Conservation (phyloP, 2,329 filamentous ascomycete genomes). For the Aspergillus sergii region DNA sequence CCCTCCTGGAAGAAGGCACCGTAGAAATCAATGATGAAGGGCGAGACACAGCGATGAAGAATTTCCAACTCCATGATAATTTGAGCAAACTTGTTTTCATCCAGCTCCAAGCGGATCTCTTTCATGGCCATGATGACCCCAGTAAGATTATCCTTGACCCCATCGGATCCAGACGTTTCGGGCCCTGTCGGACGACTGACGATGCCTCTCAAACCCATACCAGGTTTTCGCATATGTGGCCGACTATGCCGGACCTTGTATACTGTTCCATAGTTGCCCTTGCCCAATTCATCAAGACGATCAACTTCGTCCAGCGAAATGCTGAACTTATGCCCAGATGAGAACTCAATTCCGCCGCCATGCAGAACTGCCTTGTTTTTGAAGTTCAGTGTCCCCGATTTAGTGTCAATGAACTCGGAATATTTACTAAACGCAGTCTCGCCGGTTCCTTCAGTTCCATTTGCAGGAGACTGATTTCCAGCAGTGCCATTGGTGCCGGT, state of each 20-base stretch:
- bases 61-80: conserved; percentile 98
- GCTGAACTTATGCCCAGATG: conserved; percentile 82
- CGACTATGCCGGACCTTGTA: conserved; percentile 92
- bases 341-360: conserved; percentile 87
- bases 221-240: conserved; percentile 62
- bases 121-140: conserved; percentile 98
- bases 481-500: conserved; percentile 51
- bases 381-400: conserved; percentile 89
- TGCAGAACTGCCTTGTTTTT: conserved; percentile 90
- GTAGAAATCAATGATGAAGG: conserved; percentile 98
- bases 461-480: conserved; percentile 36
- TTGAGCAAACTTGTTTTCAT: conserved; percentile 93
- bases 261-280: conserved; percentile 97
- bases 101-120: conserved; percentile 91
- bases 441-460: conserved; percentile 38
- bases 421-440: conserved; percentile 66
- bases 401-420: conserved; percentile 83
- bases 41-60: conserved; percentile 89
- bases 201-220: conserved; percentile 63
- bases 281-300: conserved; percentile 88
- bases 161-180: conserved; percentile 20
- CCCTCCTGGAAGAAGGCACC: conserved; percentile 99
- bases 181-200: conserved; percentile 45
- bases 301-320: conserved; percentile 97
- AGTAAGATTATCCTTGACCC: conserved; percentile 34